phyloP scores from a whole-genome alignment of 139 green algal genomes.

The Chlamydomonas sp. region DNA sequence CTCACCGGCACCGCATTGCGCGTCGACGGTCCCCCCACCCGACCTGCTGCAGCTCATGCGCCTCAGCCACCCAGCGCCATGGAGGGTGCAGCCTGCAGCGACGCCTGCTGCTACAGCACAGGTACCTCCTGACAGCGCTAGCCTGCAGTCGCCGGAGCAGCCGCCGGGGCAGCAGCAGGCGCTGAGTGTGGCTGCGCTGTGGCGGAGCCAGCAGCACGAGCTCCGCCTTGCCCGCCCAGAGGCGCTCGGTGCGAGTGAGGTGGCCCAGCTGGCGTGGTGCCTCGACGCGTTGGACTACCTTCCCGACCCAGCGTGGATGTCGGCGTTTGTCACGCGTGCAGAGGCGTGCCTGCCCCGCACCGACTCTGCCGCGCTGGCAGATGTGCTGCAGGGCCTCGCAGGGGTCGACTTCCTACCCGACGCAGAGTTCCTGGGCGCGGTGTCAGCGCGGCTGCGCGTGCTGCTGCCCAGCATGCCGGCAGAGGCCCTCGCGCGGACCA shows the following conservation, averaged over 20 bases:
- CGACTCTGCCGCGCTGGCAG: background rate
- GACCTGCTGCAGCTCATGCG: no score
- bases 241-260: background rate
- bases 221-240: background rate
- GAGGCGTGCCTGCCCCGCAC: conserved; percentile 1
- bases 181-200: no score
- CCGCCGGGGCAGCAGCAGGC: no score
- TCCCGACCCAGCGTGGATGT: conserved; percentile 2
- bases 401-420: conserved; percentile 4
- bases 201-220: no score
- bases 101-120: no score
- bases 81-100: no score
- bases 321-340: background rate
- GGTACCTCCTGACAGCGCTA: no score
- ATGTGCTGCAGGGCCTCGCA: conserved; percentile 1
- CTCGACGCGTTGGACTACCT: conserved; percentile 10
- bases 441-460: background rate
- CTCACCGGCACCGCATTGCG: no score
- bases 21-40: no score
- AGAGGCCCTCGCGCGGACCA: background rate
- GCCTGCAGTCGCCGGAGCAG: no score
- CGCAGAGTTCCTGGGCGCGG: background rate
- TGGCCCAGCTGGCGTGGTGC: conserved; percentile 11
- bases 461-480: conserved; percentile 1
- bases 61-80: no score